These are phyloP conservation scores for Fusarium denticulatum DNA, from an alignment of 2,329 filamentous ascomycete species.

Conservation along the genomic window DNA sequence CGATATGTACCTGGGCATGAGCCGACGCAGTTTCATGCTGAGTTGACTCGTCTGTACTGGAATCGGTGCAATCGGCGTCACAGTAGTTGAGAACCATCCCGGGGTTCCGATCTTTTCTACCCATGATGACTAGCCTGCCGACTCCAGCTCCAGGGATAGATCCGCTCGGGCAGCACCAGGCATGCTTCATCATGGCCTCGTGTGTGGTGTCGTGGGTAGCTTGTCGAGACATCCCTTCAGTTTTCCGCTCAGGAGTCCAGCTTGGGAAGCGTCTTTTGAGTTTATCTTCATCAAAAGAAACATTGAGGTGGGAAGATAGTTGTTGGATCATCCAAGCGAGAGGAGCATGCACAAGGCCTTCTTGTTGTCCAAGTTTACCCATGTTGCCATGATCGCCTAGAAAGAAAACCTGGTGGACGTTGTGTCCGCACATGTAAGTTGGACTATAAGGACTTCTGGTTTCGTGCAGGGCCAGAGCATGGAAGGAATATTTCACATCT, in stretches of 20 bases:
- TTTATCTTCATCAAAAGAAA: not conserved
- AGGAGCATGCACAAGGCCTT: not conserved
- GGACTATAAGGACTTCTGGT: not conserved
- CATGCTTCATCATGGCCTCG: not conserved
- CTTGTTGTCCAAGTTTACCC: not conserved
- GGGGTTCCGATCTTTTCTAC: not conserved
- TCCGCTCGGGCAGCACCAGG: not conserved
- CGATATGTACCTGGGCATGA: not conserved
- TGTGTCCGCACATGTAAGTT: not conserved
- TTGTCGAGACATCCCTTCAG: rapidly evolving
- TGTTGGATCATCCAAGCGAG: not conserved
- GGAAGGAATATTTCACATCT: not conserved
- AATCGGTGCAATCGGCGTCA: rapidly evolving
- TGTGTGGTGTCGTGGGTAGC: rapidly evolving
- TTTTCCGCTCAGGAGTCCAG: not conserved
- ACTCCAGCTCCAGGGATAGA: not conserved
- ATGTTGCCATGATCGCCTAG: not conserved
- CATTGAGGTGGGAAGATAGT: not conserved
- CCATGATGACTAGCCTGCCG: not conserved
- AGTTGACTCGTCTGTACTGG: rapidly evolving
- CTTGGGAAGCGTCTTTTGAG: not conserved
- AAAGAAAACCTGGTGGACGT: not conserved
- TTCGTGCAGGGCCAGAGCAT: not conserved
- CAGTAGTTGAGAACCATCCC: not conserved
- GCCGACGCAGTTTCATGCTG: not conserved